These are phyloP conservation scores for Brassica juncea DNA, from an alignment of 345 rosid genomes.

Conservation along the genomic window DNA sequence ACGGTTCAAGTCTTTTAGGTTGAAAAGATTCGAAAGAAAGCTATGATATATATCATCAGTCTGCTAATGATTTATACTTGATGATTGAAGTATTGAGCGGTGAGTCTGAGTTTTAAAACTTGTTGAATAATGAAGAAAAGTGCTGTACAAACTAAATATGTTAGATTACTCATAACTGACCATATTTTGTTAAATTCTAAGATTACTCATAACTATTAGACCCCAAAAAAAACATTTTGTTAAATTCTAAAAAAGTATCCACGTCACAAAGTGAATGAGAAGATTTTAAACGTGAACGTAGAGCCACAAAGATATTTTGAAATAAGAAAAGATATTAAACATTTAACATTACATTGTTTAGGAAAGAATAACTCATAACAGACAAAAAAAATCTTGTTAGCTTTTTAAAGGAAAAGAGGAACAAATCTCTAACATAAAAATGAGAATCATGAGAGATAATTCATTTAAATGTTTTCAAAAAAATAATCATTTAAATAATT, in stretches of 20 bases:
- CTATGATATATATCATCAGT: background rate
- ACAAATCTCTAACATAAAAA: background rate
- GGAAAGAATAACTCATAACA: background rate
- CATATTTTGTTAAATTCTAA: too few species aligned
- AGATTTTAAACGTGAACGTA: background rate
- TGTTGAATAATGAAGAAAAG: background rate
- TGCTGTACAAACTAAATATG: background rate
- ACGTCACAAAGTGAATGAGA: background rate
- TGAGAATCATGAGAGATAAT: background rate
- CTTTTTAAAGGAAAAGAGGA: background rate
- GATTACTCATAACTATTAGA: background rate
- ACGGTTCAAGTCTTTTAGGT: background rate
- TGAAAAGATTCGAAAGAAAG: background rate
- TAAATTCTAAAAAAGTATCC: background rate
- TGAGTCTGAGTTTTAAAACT: background rate
- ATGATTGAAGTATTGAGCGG: background rate
- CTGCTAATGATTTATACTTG: background rate
- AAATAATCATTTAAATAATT: background rate
- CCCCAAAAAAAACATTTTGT: background rate
- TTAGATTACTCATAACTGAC: background rate
- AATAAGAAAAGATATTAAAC: background rate
- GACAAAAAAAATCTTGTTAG: background rate
- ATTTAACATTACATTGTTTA: background rate
- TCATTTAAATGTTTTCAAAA: background rate
- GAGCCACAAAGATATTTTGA: background rate